Base-by-base conservation (phyloP, 129 eudicot genomes). In the Lactuca sativa region DNA sequence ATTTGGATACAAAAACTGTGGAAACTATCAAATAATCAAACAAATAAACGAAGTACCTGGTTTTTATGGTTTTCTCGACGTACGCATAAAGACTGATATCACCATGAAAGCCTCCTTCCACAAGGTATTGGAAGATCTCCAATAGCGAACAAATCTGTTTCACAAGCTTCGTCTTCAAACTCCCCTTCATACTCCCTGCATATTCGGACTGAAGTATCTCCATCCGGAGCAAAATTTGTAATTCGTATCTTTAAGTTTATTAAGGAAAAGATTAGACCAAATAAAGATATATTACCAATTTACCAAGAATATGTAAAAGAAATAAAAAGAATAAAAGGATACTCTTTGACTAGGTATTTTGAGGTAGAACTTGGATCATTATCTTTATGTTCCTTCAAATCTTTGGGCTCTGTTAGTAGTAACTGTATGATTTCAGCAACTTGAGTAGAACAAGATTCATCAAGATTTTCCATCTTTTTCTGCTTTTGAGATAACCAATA, bases 71-170 rank as follows among this genome's bases (percentile, higher is more conserved):
- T 64, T 81, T 74, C 80, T 88, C 93, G 58, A 85, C 90, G 84
- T 86, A 93, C 62, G 85, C 90, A 74, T 83, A 90, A 14, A 93
- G 89, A 70, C 87, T 90, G 67, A 87, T 40, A 64, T 82, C 82
- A 59, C 99, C 99, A 78, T 90, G 95, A 72, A 93, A 74, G 21
- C 97, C 97, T 70, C 95, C 99, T 74, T 82, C 95, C 62, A 90
- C 86, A 62, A 87, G 87, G 77, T 74, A 93, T 66, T 93, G 99
- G 49, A 90, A 72, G 76, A 93, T 81, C 73, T 93, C 92, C 67
- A 93, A 69, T 73, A 87, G 75, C 41, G 90, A 82, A 85, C 99
- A 90, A 56, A 90, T 83, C 67, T 90, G 97, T 83, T 90, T 93
- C 75, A 93, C 79, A 57, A 93, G 83, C 77, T 90, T 93, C 79